These are phyloP conservation scores for Saturnispora gosingensis DNA, from an alignment of 805 yeast genomes.

Conservation along the genomic window DNA sequence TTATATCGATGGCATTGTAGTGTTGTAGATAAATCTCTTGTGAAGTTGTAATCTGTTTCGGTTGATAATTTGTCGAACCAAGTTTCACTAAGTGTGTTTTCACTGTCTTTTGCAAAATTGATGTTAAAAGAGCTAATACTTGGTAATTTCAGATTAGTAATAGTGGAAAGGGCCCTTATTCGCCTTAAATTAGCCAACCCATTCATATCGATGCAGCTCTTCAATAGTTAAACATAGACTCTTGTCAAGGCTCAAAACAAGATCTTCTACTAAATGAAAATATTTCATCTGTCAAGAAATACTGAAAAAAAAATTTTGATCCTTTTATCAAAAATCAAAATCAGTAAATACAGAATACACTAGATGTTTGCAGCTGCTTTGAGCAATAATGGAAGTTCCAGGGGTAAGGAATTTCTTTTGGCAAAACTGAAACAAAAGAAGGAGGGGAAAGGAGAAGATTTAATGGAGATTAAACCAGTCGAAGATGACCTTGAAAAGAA, in stretches of 20 bases:
- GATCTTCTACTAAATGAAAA: background rate
- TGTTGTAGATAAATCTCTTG: background rate
- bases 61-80: background rate
- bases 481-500: slow-evolving; percentile 5
- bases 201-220: background rate
- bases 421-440: slow-evolving; percentile 2
- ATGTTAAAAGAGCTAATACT: background rate
- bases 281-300: slow-evolving; percentile 1
- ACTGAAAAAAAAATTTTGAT: background rate
- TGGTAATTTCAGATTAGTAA: background rate
- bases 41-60: background rate
- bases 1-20: background rate
- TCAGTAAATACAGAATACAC: background rate
- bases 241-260: background rate
- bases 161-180: background rate
- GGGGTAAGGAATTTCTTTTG: background rate
- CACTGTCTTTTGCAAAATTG: background rate
- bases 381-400: background rate
- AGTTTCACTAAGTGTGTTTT: background rate
- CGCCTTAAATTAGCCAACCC: background rate
- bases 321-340: background rate
- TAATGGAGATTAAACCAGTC: slow-evolving; percentile 3
- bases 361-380: slow-evolving; percentile 6
- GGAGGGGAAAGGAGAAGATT: background rate
- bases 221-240: background rate